Evolutionary conservation across 2,329 filamentous ascomycete genomes (phyloP).

Genomic region (Apiospora arundinis): DNA sequence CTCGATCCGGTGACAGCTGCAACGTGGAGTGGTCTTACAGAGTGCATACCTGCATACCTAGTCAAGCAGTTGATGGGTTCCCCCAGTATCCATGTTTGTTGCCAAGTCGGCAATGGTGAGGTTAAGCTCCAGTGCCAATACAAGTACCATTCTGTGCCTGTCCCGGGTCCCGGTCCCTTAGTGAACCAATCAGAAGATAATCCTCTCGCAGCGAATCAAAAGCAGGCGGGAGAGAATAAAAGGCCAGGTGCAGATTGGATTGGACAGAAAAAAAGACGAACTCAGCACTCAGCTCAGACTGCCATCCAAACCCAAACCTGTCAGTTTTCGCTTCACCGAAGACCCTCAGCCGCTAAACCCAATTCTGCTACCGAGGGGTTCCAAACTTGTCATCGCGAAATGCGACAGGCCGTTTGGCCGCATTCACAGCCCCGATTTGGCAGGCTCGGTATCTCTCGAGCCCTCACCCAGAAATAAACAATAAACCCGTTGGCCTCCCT

Average conservation of each 20-base stretch:
- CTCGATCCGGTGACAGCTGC: neutral
- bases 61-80: too few species aligned
- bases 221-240: neutral
- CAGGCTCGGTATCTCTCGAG: conserved; percentile 14
- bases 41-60: neutral
- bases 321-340: conserved; percentile 3
- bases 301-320: neutral
- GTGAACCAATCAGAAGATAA: neutral
- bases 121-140: neutral
- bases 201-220: neutral
- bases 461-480: neutral
- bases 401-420: neutral
- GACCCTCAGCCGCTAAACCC: conserved; percentile 26
- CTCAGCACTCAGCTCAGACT: neutral
- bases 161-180: neutral
- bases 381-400: conserved; percentile 13
- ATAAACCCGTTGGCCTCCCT: neutral
- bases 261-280: too few species aligned
- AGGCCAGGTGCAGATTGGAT: too few species aligned
- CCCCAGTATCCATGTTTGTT: too few species aligned
- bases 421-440: conserved; percentile 16
- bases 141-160: neutral
- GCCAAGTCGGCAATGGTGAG: neutral
- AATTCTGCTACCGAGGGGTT: conserved; percentile 27
- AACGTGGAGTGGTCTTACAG: too few species aligned